Percentiles rank a stretch among this genome's conserved stretches.
Evolutionary conservation across 1,139 yeast genomes (phyloP).

Genomic region (Diutina rugosa): DNA sequence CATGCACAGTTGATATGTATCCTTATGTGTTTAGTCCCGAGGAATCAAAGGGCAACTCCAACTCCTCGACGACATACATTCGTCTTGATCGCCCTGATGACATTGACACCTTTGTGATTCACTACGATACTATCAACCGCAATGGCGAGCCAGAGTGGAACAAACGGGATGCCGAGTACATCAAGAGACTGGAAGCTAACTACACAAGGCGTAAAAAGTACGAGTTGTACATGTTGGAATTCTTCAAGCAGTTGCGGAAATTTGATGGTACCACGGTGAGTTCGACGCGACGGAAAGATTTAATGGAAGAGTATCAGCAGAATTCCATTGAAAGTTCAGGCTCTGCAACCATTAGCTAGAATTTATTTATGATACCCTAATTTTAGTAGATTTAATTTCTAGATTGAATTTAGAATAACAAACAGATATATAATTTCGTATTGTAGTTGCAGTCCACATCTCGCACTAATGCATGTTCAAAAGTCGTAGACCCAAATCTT

Average conservation of each 20-base stretch:
- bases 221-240: slow-evolving; percentile 1
- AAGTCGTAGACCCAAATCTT: too few relatives aligned
- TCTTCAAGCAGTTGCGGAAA: neutral
- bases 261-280: neutral
- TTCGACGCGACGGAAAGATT: neutral
- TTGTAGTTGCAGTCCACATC: neutral
- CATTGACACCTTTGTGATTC: slow-evolving; percentile 29
- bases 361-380: too few relatives aligned
- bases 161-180: slow-evolving; percentile 18
- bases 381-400: too few relatives aligned
- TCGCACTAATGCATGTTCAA: neutral
- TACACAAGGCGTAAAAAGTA: slow-evolving; percentile 6
- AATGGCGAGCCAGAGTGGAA: slow-evolving; percentile 23
- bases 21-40: slow-evolving; percentile 15
- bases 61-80: slow-evolving; percentile 13
- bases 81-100: slow-evolving; percentile 32
- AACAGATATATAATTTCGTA: too few relatives aligned
- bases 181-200: slow-evolving; percentile 12
- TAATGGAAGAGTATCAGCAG: neutral
- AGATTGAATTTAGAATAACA: too few relatives aligned
- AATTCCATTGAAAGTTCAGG: neutral
- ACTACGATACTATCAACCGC: slow-evolving; percentile 21
- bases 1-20: slow-evolving; percentile 33
- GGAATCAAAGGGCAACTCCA: slow-evolving; percentile 2
- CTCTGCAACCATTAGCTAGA: too few relatives aligned